Base-by-base conservation (phyloP, 1,284 basidiomycete genomes). In the Sanghuangporus baumii region DNA sequence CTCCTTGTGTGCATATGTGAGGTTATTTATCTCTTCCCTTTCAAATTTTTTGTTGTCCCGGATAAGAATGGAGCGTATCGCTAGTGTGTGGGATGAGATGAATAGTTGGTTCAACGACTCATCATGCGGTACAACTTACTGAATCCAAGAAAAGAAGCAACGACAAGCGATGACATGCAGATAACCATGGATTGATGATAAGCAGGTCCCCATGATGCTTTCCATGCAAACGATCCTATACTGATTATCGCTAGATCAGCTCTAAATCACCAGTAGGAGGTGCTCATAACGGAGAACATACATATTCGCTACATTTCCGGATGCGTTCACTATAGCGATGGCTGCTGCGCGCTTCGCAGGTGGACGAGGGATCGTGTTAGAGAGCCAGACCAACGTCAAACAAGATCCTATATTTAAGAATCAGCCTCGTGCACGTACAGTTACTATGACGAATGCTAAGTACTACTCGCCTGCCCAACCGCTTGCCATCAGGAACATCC, bases 401-500 rank as follows among this genome's bases (percentile, higher is more conserved):
- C 85, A 80, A 69, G 82, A 84, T 5, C 62, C 62, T 63, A 52
- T 6, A 20, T 36, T 43, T 51, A 3, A 3, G 5, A 31, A 31
- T 4, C 26, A 3, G 26, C 26, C 3, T 5, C 26, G 2, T 31
- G 26, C 23, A 26, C 50, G 8, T 14, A 20, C 11, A 14, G 50
- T 23, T 34, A 52, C 50, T 26, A 5, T 31, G 5, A 31, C 36
- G 12, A 48, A 34, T 9, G 52, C 36, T 4, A 2, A 52, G 2
- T 3, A 20, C 2, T 4, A 36, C 55, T 18, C 14, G 46, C 55
- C 55, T 40, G 55, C 55, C 12, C 43, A 46, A 14, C 55, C 55
- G 18, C 14, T 57, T 26, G 85, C 80, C 84, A 88, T 85, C 18
- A 87, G 74, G 74, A 89, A 89, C 70, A 89, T 75, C 0, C 82